Base-by-base conservation (phyloP, 2,329 filamentous ascomycete genomes). In the Clarireedia monteithiana region DNA sequence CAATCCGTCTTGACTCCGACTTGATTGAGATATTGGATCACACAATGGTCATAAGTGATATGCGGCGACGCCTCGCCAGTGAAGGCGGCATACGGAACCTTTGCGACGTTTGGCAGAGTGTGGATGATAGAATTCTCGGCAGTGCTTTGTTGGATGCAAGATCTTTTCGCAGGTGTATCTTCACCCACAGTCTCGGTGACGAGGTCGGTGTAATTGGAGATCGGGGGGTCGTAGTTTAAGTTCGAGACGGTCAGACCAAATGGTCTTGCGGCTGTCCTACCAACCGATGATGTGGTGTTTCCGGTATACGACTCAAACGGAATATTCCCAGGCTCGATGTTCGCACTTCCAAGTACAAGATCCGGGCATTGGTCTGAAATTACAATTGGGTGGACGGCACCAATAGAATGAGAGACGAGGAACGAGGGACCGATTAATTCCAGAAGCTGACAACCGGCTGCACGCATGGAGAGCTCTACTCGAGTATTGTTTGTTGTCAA, bases 361-460 rank as follows among this genome's bases (percentile, higher is more conserved):
- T 61, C 51, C 20, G 63, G 67, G 40, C 66, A 68, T 34, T 66
- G 64, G 50, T 69, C 66, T 15, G 63, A 62, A 24, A 67, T 49
- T 2, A 64, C 50, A 17, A 67, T 63, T 15, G 56, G 61, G 30
- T 59, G 58, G 6, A 57, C 50, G 20, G 61, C 62, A 9, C 66
- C 68, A 3, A 65, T 62, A 1, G 69, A 70, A 50, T 71, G 69
- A 10, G 65, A 67, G n/a, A 71, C 51, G 23, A 70, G 58, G 54
- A 65, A 69, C 5, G 68, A 63, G 15, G 63, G 64, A 4, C 58
- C 57, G 20, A 71, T 66, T n/a, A 69, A 57, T 1, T 58, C 55
- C 2, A 71, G 56, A 17, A 70, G 59, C 46, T 65, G 55, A 55
- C 68, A 70, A 5, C 68, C 68, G 0, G 68, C 61, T 3, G 58